Conservation (phyloP, 2,329 filamentous ascomycete genomes). For the Aspergillus oerlinghausenensis region DNA sequence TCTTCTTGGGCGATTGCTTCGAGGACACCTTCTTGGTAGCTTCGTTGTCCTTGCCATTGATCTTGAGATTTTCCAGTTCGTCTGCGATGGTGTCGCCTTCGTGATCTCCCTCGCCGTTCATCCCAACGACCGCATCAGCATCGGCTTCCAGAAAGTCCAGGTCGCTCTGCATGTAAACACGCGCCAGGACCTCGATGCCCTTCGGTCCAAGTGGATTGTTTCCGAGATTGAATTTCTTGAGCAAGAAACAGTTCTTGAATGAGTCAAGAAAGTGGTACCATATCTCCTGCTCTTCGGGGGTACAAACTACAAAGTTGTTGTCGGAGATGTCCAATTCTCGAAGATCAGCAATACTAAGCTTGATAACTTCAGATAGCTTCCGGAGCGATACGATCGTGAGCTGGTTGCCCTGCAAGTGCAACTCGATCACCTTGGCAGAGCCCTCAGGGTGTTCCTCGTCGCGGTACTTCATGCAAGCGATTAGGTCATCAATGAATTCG, state of each 20-base stretch:
- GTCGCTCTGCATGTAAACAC: constrained; percentile 39
- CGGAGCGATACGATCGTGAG: constrained; percentile 41
- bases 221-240: constrained; percentile 44
- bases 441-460: constrained; percentile 26
- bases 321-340: constrained; percentile 44
- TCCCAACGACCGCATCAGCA: constrained; percentile 15
- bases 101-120: background rate
- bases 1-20: constrained; percentile 17
- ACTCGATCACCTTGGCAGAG: constrained; percentile 40
- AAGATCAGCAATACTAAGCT: constrained; percentile 40
- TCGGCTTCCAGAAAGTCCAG: constrained; percentile 29
- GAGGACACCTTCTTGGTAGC: background rate
- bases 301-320: constrained; percentile 41
- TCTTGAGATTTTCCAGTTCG: constrained; percentile 4
- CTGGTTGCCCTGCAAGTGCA: constrained; percentile 43
- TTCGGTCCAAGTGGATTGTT: constrained; percentile 39
- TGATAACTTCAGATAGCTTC: constrained; percentile 39
- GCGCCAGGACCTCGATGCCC: constrained; percentile 44
- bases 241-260: constrained; percentile 39
- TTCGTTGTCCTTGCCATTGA: constrained; percentile 17
- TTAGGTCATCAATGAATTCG: constrained; percentile 41
- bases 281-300: constrained; percentile 30
- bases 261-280: constrained; percentile 44
- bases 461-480: constrained; percentile 34
- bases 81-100: constrained; percentile 4